phyloP scores from a whole-genome alignment of 2,329 filamentous ascomycete genomes.

The Trichoderma oligosporum region DNA sequence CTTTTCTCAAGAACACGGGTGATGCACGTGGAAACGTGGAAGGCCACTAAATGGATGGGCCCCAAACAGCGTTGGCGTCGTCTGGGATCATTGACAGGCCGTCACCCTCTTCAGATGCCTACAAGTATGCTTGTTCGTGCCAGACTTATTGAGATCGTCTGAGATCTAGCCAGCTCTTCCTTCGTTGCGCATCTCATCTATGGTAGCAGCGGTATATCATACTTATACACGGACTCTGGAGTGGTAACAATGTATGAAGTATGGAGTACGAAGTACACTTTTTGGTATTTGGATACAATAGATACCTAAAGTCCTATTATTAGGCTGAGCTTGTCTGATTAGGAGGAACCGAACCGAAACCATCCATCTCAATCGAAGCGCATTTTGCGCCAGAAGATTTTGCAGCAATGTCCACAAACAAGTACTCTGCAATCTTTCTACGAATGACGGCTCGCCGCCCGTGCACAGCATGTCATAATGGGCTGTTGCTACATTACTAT shows the following conservation, averaged over 20 bases:
- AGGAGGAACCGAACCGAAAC: not conserved
- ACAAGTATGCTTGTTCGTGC: conserved; percentile 8
- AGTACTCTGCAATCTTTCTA: not conserved
- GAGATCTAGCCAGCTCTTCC: conserved; percentile 11
- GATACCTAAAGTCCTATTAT: no score
- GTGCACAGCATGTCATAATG: conserved; percentile 2
- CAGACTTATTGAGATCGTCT: conserved; percentile 4
- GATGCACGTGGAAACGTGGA: conserved; percentile 13
- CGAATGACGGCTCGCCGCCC: not conserved
- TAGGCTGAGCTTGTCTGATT: conserved; percentile 4
- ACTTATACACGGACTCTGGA: no score
- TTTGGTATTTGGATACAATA: no score
- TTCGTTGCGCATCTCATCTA: conserved; percentile 5
- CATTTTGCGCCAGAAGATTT: not conserved
- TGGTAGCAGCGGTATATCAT: conserved; percentile 4
- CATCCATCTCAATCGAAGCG: not conserved
- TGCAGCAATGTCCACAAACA: conserved; percentile 3
- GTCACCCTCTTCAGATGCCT: not conserved
- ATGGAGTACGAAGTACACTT: conserved; percentile 3
- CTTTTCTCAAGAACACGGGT: not conserved
- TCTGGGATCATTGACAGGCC: conserved; percentile 11
- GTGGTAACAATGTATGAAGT: not conserved
- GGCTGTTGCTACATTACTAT: not conserved
- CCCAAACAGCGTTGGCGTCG: conserved; percentile 4
- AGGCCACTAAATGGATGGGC: conserved; percentile 5